Evolutionary conservation across 139 green algal genomes (phyloP).

Genomic region (Micractinium sp.): DNA sequence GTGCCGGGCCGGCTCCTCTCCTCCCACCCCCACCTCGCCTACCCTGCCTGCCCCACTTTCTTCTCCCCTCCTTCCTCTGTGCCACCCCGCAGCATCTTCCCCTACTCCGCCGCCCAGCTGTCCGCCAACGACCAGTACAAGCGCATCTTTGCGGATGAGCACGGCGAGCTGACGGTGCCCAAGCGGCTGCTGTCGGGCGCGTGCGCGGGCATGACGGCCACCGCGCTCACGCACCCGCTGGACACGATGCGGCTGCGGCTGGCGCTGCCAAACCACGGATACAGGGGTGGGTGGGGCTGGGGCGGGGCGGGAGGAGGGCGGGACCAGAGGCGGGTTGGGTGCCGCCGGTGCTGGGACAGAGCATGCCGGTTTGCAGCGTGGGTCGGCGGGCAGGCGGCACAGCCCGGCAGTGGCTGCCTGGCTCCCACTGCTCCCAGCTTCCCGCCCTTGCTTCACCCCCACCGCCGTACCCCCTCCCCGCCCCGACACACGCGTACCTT

Average conservation of each 20-base stretch:
- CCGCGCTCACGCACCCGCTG: slow-evolving; percentile 93
- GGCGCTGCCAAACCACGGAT: slow-evolving; percentile 82
- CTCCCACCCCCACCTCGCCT: neutral
- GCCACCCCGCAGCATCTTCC: slow-evolving; percentile 74
- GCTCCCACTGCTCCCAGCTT: neutral
- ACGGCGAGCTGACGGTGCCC: slow-evolving; percentile 74
- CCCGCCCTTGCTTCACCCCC: neutral
- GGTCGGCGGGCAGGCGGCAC: neutral
- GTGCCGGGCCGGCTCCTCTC: neutral
- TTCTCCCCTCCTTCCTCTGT: neutral
- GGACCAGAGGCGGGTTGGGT: too few relatives aligned
- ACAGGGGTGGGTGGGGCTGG: slow-evolving; percentile 34
- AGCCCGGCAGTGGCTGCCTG: neutral
- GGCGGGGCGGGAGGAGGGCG: too few relatives aligned
- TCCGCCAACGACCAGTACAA: slow-evolving; percentile 57
- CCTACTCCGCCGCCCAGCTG: slow-evolving; percentile 85
- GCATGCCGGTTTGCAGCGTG: too few relatives aligned
- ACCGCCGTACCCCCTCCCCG: neutral
- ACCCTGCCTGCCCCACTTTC: neutral
- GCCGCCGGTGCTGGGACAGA: too few relatives aligned
- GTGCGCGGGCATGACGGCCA: slow-evolving; percentile 94
- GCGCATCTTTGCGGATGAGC: slow-evolving; percentile 55
- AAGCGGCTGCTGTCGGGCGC: slow-evolving; percentile 81
- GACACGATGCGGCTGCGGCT: slow-evolving; percentile 90
- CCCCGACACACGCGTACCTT: too few relatives aligned